phyloP scores from a whole-genome alignment of 495 filamentous ascomycete genomes.

The Daldinia childiae region DNA sequence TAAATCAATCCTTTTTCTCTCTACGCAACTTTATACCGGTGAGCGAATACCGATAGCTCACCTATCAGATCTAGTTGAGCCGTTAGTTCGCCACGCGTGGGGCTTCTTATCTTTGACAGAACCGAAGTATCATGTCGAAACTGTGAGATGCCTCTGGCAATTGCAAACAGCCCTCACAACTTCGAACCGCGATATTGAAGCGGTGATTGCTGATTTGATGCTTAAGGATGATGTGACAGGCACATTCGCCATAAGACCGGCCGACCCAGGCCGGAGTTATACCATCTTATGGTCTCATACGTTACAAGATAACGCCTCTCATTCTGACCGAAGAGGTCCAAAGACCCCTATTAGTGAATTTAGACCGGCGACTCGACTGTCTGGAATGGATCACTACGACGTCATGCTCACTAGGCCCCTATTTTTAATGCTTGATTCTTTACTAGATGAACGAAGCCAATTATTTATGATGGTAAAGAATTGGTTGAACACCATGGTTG shows the following conservation, averaged over 20 bases:
- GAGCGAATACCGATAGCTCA: slow-evolving; percentile 64
- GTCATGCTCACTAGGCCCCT: slow-evolving; percentile 83
- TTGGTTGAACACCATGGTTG: slow-evolving; percentile 82
- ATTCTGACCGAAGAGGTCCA: slow-evolving; percentile 56
- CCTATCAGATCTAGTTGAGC: slow-evolving; percentile 71
- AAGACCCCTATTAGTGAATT: slow-evolving; percentile 62
- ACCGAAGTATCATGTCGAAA: slow-evolving; percentile 93
- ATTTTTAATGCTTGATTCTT: slow-evolving; percentile 81
- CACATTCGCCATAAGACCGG: slow-evolving; percentile 59
- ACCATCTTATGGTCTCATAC: slow-evolving; percentile 83
- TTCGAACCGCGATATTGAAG: slow-evolving; percentile 72
- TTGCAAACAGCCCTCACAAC: slow-evolving; percentile 71
- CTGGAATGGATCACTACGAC: slow-evolving; percentile 64
- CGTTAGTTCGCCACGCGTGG: slow-evolving; percentile 79
- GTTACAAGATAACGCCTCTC: slow-evolving; percentile 65
- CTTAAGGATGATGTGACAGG: slow-evolving; percentile 62
- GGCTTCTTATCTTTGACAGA: slow-evolving; percentile 77
- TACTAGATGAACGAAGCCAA: slow-evolving; percentile 77
- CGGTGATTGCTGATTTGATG: slow-evolving; percentile 79
- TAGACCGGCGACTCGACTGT: slow-evolving; percentile 56
- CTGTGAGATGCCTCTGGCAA: slow-evolving; percentile 85
- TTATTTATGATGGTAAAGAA: slow-evolving; percentile 76
- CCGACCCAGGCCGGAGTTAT: slow-evolving; percentile 71
- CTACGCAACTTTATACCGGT: slow-evolving; percentile 69
- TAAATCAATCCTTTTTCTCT: slow-evolving; percentile 68